Conservation (phyloP, 1,139 yeast genomes). For the Sugiyamaella neomexicana region DNA sequence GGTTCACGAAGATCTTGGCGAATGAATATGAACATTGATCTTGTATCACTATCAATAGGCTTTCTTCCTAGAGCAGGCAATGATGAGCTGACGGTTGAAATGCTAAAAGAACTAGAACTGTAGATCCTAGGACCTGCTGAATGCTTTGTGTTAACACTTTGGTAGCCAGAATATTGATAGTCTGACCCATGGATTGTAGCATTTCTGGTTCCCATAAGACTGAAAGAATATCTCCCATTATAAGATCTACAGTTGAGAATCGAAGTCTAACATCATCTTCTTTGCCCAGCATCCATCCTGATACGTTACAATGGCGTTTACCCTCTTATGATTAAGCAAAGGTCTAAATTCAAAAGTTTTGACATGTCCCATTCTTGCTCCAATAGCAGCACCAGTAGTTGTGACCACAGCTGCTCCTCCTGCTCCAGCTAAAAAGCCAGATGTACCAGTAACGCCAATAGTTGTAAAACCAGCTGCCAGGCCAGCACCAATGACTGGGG, state of each 20-base stretch:
- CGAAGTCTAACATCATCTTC: conserved; percentile 96
- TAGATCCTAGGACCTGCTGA: conserved; percentile 92
- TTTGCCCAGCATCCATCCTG: conserved; percentile 98
- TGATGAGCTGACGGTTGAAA: not conserved
- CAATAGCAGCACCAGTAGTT: conserved; percentile 85
- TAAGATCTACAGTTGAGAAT: conserved; percentile 93
- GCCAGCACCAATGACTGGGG: conserved; percentile 99
- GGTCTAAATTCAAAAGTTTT: conserved; percentile 93
- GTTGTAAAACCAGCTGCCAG: conserved; percentile 96
- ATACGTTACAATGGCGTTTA: conserved; percentile 83
- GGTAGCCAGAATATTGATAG: conserved; percentile 87
- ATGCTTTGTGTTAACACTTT: conserved; percentile 91
- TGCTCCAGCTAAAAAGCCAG: conserved; percentile 90
- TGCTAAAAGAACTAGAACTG: conserved; percentile 56
- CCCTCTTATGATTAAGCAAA: conserved; percentile 83
- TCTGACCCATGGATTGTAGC: conserved; percentile 94
- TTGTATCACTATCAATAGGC: conserved; percentile 26
- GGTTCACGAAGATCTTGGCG: too few species aligned
- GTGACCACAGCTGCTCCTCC: conserved; percentile 97
- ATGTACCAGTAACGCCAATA: conserved; percentile 88
- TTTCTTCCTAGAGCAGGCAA: conserved; percentile 6
- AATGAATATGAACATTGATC: conserved; percentile 30
- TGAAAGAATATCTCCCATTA: conserved; percentile 94
- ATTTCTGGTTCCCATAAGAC: conserved; percentile 97
- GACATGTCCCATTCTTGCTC: conserved; percentile 89